Evolutionary conservation across 176 grass and related monocot species (phyloP), one percentile per base, ranked within the genome.

Genomic region (Thinopyrum elongatum): DNA sequence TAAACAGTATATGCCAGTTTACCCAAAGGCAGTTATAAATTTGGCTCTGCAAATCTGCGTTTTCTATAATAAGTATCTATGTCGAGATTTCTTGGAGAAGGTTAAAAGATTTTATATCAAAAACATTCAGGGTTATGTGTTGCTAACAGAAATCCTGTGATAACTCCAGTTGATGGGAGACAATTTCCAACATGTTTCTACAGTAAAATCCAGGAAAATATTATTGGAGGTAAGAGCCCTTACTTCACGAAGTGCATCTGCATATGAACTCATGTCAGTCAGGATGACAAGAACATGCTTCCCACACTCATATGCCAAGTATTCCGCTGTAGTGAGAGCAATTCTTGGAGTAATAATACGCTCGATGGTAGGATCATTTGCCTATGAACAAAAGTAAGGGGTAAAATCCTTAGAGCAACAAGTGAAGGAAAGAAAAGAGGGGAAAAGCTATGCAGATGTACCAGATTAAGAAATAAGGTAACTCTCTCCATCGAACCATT

Each of bases 211-310:
- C 23, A 47, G 25, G 53, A 83, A 62, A 71, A 74, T 15, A 22
- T 30, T 44, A 62, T 17, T 74, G 23, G 6, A 83, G 34, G 8
- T 42, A 83, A 83, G 55, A 7, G 68, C 23, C 23, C 68, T 83
- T 86, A 95, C 90, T 81, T 95, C 93, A 89, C 90, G 93, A 82
- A 95, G 93, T 82, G 93, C 90, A 89, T 95, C 93, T 25, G 90
- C 93, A 51, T 95, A 95, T 59, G 93, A 95, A 78, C 93, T 95
- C 90, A 95, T 95, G 67, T 95, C 93, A 27, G 93, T 95, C 83
- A 95, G 55, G 67, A 95, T 95, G 80, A 92, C 93, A 86, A 95
- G 90, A 22, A 92, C 93, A 76, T 95, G 93, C 47, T 95, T 95
- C 53, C 93, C 90, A 33, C 93, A 95, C 74, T 95, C 93, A 64